phyloP scores from a whole-genome alignment of 345 rosid species.

The Populus euphratica region DNA sequence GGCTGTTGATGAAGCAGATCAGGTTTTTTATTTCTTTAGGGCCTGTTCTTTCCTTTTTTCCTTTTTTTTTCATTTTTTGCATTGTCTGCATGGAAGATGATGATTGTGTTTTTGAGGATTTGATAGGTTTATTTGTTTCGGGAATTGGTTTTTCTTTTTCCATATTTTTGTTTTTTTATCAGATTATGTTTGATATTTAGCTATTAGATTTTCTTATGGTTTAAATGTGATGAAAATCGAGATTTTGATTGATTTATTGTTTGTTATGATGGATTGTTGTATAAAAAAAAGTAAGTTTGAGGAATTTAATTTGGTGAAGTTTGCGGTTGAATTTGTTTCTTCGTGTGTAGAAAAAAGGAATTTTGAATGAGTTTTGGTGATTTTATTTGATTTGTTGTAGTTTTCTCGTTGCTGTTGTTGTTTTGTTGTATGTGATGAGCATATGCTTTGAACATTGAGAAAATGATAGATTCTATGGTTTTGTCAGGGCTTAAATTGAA shows the following conservation, averaged over 20 bases:
- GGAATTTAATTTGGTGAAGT: background rate
- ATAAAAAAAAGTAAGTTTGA: background rate
- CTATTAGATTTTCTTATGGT: too few relatives aligned
- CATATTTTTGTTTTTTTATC: background rate
- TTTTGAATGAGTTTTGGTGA: background rate
- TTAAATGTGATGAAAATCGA: background rate
- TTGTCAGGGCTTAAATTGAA: conserved; percentile 22
- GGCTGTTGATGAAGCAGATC: background rate
- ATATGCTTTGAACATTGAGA: background rate
- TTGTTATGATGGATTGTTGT: background rate
- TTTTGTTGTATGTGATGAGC: background rate
- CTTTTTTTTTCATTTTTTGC: background rate
- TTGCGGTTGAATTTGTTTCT: background rate
- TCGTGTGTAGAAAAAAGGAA: background rate
- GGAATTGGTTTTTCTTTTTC: too few relatives aligned
- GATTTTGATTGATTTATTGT: background rate
- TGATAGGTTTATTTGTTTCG: too few relatives aligned
- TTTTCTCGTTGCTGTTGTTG: background rate
- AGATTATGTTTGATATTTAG: background rate
- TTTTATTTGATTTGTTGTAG: too few relatives aligned
- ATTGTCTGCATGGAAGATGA: background rate
- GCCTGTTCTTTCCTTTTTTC: background rate
- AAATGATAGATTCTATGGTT: background rate
- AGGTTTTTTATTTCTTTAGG: background rate
- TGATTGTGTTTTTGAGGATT: background rate